phyloP scores from a whole-genome alignment of 306 rosid species.

The Cucurbita maxima region DNA sequence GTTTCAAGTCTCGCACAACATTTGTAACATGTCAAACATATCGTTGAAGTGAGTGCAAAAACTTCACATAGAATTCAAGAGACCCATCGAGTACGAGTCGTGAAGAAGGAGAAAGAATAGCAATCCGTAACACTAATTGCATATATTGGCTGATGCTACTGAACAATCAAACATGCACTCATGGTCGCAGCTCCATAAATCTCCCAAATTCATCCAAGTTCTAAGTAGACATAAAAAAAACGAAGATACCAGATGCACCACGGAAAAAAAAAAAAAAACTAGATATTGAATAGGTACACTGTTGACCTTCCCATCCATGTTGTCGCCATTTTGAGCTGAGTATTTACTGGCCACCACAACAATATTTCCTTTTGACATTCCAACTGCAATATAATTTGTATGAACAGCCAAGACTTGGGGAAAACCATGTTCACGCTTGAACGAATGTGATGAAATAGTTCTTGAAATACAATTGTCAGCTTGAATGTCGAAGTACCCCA shows the following conservation, averaged over 20 bases:
- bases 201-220: background rate
- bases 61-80: background rate
- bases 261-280: background rate
- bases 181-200: background rate
- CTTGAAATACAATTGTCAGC: slow-evolving; percentile 54
- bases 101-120: background rate
- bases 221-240: background rate
- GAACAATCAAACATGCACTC: background rate
- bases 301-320: slow-evolving; percentile 64
- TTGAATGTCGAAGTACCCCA: slow-evolving; percentile 70
- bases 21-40: background rate
- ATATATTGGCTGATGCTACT: background rate
- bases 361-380: slow-evolving; percentile 77
- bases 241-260: background rate
- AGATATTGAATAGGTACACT: background rate
- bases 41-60: background rate
- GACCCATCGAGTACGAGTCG: background rate
- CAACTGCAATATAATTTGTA: slow-evolving; percentile 69
- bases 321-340: slow-evolving; percentile 61
- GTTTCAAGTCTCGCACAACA: background rate
- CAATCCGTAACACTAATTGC: background rate
- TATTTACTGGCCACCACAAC: slow-evolving; percentile 66
- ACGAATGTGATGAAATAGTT: slow-evolving; percentile 47
- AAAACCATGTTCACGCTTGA: slow-evolving; percentile 81
- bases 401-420: slow-evolving; percentile 78